Conservation (phyloP, 495 filamentous ascomycete species). For the Aspergillus panamensis region DNA sequence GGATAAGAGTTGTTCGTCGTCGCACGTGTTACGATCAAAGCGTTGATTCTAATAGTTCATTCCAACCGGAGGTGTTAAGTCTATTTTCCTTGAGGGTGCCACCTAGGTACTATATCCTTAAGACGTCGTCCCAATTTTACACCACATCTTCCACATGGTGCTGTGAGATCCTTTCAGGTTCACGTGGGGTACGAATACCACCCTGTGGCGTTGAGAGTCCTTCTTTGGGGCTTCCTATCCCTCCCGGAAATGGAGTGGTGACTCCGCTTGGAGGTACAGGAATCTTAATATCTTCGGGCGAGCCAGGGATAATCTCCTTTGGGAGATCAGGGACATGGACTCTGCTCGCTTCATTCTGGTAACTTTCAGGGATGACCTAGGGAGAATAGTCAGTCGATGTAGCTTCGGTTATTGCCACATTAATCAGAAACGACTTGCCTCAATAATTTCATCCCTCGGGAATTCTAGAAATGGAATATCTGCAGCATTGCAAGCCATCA, state of each 20-base stretch:
- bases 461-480: conserved; percentile 94
- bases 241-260: conserved; percentile 44
- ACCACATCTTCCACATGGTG: conserved; percentile 51
- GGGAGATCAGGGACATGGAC: conserved; percentile 71
- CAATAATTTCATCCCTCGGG: conserved; percentile 94
- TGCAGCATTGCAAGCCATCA: conserved; percentile 97
- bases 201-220: conserved; percentile 44
- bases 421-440: conserved; percentile 51
- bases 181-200: conserved; percentile 42
- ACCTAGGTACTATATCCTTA: background rate
- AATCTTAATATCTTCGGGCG: conserved; percentile 80
- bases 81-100: background rate
- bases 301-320: conserved; percentile 61
- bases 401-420: background rate
- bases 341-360: conserved; percentile 90
- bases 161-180: conserved; percentile 47
- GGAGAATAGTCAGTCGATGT: conserved; percentile 18
- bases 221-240: conserved; percentile 46
- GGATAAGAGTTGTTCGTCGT: conserved; percentile 49
- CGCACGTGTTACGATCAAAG: background rate
- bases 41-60: background rate
- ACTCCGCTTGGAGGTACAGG: conserved; percentile 64
- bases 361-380: conserved; percentile 91
- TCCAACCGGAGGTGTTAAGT: background rate
- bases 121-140: conserved; percentile 18